Evolutionary conservation across 2,329 filamentous ascomycete genomes (phyloP).

Genomic region (Orbilia javanica): DNA sequence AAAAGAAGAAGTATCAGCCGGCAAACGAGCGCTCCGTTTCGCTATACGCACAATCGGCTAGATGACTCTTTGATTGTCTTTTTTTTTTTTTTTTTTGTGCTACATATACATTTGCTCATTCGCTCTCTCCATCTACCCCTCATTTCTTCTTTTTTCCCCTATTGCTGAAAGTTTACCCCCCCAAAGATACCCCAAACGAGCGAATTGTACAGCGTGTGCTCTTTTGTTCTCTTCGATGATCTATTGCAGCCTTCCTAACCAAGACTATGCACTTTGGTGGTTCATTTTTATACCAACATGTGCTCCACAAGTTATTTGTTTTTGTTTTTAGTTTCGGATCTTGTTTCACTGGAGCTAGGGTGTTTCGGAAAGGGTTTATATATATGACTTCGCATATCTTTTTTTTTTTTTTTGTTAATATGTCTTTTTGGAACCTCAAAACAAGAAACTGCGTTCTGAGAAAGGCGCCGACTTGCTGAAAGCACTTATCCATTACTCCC

Average conservation of each 20-base stretch:
- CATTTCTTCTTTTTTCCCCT: no score
- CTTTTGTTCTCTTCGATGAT: background rate
- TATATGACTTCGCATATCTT: conserved; percentile 8
- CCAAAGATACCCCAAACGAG: conserved; percentile 47
- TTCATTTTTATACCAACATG: background rate
- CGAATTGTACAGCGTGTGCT: conserved; percentile 35
- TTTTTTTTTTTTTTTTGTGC: background rate
- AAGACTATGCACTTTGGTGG: background rate
- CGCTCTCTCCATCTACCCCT: no score
- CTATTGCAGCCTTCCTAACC: background rate
- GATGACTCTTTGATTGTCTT: background rate
- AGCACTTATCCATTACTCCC: background rate
- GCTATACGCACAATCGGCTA: conserved; percentile 51
- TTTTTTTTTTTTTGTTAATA: background rate
- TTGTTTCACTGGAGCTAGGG: conserved; percentile 53
- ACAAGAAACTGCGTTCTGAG: background rate
- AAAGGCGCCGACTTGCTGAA: background rate
- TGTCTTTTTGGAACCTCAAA: background rate
- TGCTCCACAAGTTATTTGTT: background rate
- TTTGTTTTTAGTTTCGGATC: conserved; percentile 16
- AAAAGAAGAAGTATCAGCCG: conserved; percentile 43
- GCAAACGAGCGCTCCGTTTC: conserved; percentile 53
- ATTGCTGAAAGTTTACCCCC: conserved; percentile 13
- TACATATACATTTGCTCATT: background rate
- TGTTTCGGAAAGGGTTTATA: conserved; percentile 46